phyloP scores from a whole-genome alignment of 139 green algal species.

The Coelastrella sp. region DNA sequence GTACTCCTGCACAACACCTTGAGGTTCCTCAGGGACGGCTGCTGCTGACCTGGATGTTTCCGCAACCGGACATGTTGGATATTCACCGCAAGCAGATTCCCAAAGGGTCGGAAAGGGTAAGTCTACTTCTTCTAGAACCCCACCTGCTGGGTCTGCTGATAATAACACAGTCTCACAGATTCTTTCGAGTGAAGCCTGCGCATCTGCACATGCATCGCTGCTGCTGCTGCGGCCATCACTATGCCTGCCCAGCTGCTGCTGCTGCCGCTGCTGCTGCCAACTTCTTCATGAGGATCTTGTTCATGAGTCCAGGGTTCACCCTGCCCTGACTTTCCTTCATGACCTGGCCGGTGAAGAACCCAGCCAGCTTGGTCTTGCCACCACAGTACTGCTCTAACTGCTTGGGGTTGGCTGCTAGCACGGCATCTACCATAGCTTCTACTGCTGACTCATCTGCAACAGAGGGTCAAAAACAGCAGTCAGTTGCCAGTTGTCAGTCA shows the following conservation, averaged over 20 bases:
- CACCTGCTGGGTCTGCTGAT: too few species aligned
- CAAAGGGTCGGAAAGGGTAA: too few species aligned
- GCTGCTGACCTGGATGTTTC: too few species aligned
- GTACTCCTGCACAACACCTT: too few species aligned
- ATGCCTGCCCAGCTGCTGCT: background rate
- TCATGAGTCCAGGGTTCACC: constrained; percentile 86
- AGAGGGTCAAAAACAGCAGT: too few species aligned
- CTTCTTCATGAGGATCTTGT: constrained; percentile 79
- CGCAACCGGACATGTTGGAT: too few species aligned
- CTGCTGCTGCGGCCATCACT: background rate
- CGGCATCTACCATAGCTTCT: constrained; percentile 82
- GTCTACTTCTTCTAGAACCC: too few species aligned
- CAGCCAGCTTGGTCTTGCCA: constrained; percentile 92
- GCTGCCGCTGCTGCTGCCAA: constrained; percentile 57
- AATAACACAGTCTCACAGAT: too few species aligned
- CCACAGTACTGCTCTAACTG: constrained; percentile 86
- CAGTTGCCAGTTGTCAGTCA: too few species aligned
- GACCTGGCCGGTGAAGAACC: constrained; percentile 83
- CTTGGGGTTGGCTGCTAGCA: constrained; percentile 86
- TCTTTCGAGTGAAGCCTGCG: background rate
- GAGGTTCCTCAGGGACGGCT: too few species aligned
- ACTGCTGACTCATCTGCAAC: constrained; percentile 77
- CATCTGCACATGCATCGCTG: background rate
- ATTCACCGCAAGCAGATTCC: too few species aligned
- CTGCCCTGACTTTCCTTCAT: constrained; percentile 91